A percentile compares a stretch with the other conserved stretches of the same genome.
Evolutionary conservation across 2,329 filamentous ascomycete species (phyloP).

Genomic region (Stagonosporopsis tanaceti): DNA sequence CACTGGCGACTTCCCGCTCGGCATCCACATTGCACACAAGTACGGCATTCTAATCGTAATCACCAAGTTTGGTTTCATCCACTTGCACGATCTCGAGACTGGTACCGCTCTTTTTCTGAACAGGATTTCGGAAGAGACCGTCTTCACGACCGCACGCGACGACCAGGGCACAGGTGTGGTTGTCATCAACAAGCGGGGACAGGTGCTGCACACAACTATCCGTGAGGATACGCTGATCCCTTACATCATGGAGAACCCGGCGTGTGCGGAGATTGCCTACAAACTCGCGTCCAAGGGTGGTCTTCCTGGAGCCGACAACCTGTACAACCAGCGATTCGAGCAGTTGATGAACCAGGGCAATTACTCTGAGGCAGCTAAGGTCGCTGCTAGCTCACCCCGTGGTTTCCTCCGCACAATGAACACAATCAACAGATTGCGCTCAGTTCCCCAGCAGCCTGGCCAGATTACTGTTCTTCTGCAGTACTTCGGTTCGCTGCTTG

Average conservation of each 20-base stretch:
- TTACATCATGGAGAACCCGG: constrained; percentile 95
- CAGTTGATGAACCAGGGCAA: constrained; percentile 81
- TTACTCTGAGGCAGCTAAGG: constrained; percentile 89
- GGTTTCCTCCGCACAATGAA: constrained; percentile 94
- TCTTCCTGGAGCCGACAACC: constrained; percentile 89
- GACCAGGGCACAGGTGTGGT: constrained; percentile 86
- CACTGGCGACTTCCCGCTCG: constrained; percentile 95
- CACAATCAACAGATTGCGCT: constrained; percentile 96
- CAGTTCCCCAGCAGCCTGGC: constrained; percentile 77
- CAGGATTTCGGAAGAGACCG: constrained; percentile 98
- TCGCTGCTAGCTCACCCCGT: constrained; percentile 93
- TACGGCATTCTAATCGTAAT: constrained; percentile 98
- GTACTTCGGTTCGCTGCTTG: constrained; percentile 96
- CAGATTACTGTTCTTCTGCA: constrained; percentile 95
- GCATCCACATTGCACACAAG: constrained; percentile 95
- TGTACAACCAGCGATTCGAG: constrained; percentile 94
- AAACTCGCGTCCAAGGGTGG: constrained; percentile 95
- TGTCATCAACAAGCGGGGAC: constrained; percentile 96
- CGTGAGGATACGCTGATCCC: constrained; percentile 91
- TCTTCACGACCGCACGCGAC: constrained; percentile 92
- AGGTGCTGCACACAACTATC: constrained; percentile 92
- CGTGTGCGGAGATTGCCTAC: constrained; percentile 90
- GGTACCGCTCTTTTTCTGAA: constrained; percentile 99
- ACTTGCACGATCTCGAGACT: constrained; percentile 96
- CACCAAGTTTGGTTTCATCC: constrained; percentile 98